Conservation (phyloP, 176 grass and related monocot genomes). For the Carex pumila region DNA sequence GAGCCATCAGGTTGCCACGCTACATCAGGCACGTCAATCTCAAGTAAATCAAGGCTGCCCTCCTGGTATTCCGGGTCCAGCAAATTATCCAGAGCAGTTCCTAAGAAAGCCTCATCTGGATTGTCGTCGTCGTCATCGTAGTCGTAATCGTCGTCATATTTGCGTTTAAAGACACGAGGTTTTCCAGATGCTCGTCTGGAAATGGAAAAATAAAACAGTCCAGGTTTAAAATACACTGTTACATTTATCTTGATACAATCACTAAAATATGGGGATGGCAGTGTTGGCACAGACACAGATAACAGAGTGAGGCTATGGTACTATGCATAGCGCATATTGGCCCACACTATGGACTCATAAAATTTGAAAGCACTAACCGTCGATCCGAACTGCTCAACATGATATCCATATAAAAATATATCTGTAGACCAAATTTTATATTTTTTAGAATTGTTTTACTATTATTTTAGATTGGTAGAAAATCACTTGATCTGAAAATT, state of each 20-base stretch:
- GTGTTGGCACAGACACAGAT: neutral
- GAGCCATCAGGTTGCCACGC: neutral
- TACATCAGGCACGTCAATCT: neutral
- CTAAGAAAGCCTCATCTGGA: too few relatives aligned
- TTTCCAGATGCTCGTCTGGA: neutral
- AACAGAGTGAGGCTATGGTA: too few relatives aligned
- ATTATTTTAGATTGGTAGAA: too few relatives aligned
- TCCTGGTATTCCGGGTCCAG: conserved; percentile 15
- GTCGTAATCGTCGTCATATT: neutral
- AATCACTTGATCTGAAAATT: too few relatives aligned
- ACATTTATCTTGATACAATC: neutral
- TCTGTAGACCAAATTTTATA: too few relatives aligned
- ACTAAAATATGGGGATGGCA: neutral
- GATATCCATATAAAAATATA: too few relatives aligned
- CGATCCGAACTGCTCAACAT: too few relatives aligned
- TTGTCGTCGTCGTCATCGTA: neutral
- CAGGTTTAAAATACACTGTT: neutral
- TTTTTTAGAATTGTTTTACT: too few relatives aligned
- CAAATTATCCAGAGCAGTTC: neutral
- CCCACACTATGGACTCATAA: too few relatives aligned
- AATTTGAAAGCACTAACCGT: too few relatives aligned
- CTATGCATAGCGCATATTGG: too few relatives aligned
- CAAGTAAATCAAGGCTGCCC: conserved; percentile 6
- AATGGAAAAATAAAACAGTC: neutral
- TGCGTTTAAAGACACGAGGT: too few relatives aligned